These are phyloP conservation scores for Friedmanniomyces simplex DNA, from an alignment of 495 filamentous ascomycete genomes.

Conservation along the genomic window DNA sequence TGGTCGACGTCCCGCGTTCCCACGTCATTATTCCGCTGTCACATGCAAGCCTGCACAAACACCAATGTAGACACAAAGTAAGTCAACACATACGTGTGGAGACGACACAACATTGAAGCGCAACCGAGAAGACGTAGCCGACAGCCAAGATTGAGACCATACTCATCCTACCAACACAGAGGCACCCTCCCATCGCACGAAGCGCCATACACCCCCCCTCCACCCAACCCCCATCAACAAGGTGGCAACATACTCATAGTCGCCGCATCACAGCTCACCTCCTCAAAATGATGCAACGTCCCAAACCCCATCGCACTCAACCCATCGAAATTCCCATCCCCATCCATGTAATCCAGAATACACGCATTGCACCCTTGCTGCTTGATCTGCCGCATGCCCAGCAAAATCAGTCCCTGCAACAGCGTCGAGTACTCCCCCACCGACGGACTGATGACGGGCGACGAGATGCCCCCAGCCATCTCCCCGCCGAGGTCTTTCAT, in stretches of 20 bases:
- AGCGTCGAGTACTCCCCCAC: conserved; percentile 59
- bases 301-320: conserved; percentile 67
- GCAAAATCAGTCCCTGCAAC: conserved; percentile 68
- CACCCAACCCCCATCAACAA: too few species aligned
- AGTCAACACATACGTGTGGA: too few species aligned
- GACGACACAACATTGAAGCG: too few species aligned
- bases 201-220: too few species aligned
- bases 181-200: too few species aligned
- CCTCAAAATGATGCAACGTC: conserved; percentile 66
- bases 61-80: background rate
- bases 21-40: background rate
- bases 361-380: conserved; percentile 58
- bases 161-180: too few species aligned
- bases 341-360: conserved; percentile 65
- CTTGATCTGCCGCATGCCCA: conserved; percentile 76
- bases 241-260: conserved; percentile 52
- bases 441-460: conserved; percentile 62
- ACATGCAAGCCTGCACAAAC: too few species aligned
- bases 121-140: too few species aligned
- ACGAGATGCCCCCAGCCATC: conserved; percentile 62
- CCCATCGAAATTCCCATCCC: conserved; percentile 60
- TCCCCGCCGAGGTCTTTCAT: conserved; percentile 45
- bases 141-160: too few species aligned
- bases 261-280: conserved; percentile 65
- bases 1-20: background rate